Evolutionary conservation across 2,329 filamentous ascomycete genomes (phyloP), one percentile per base, ranked within the genome.

Genomic region (Ascochyta lentis): DNA sequence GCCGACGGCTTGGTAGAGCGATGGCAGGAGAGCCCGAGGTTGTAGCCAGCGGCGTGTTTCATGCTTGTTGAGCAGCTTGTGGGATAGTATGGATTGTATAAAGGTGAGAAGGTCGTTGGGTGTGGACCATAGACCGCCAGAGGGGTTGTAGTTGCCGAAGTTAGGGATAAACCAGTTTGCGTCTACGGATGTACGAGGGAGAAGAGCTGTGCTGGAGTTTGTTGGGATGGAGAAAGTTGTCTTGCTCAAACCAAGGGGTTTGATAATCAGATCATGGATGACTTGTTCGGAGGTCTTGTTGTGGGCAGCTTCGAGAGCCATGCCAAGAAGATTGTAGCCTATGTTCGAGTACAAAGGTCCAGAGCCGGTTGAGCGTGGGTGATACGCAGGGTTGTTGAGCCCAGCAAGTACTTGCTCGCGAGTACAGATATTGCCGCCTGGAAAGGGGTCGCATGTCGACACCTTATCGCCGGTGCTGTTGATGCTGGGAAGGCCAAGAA

Each of bases 61-160:
- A 4, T 51, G 48, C 23, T 60, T 54, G 7, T 50, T 46, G 16
- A 70, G 63, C 1, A 69, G 44, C 15, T 62, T 41, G 26, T 63
- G 26, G 3, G 61, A 51, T 4, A 62, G 57, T 2, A 71, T 58
- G 1, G 62, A 59, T 27, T 64, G 59, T 10, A 66, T 50, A n/a
- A 65, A 61, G 3, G 37, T 54, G 15, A 68, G 52, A 26, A 70
- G 51, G 6, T 68, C 63, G 24, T 60, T 61, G 1, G 68, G 59
- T 9, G 68, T 71, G 2, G 60, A 65, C 69, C 68, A 71, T 1
- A 70, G 51, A 9, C 69, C 68, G 8, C 68, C 66, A 2, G 60
- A 60, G 22, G 67, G 61, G n/a, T 71, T 64, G 47, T 64, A 62
- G 22, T 69, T 71, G 1, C 42, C 67, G 38, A 70, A 70, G 6